Evolutionary conservation across 768 basidiomycete species (phyloP), one percentile per base, ranked within the genome.

Genomic region (Lentinula sp.): DNA sequence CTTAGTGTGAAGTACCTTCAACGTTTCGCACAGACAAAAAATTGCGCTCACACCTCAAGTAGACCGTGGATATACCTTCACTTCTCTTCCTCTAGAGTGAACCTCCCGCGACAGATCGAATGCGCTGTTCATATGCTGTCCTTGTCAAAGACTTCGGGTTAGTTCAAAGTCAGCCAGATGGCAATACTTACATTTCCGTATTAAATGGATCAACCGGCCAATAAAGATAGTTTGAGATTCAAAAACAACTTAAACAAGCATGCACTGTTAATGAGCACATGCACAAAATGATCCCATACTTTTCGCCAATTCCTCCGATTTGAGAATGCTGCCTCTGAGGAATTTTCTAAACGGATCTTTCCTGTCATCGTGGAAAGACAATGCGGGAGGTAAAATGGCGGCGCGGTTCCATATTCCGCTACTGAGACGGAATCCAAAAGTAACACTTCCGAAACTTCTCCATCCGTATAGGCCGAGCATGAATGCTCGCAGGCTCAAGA

Each of bases 51-150:
- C 50, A 16, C 48, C 23, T 50, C 50, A 9, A 15, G 9, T 12
- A 48, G 8, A 48, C 10, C 46, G 46, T 48, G 46, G 46, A 48
- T 48, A 20, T 32, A 52, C 32, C 50, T 15, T 36, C 50, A n/a
- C 35, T 15, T 18, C 13, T 36, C 50, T 52, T 13, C 33, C 16
- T 10, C 50, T 12, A 48, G 1, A n/a, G 13, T 52, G 15, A 36
- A 36, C 32, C 15, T 52, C 50, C 50, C 50, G 53, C 53, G 53
- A 54, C 53, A 54, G 53, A 36, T 54, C 18, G n/a, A 39, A 54
- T 39, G 53, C 39, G 35, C 53, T 20, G 36, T 39, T 3, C 36
- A 54, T 39, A 37, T 41, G 35, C 53, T 20, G 36, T 39, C 4
- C 36, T 54, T 54, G 53, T 54, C 36, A 54, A 37, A 23, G 18